Conservation (phyloP, 75 land plant species). For the Gnetum montanum region DNA sequence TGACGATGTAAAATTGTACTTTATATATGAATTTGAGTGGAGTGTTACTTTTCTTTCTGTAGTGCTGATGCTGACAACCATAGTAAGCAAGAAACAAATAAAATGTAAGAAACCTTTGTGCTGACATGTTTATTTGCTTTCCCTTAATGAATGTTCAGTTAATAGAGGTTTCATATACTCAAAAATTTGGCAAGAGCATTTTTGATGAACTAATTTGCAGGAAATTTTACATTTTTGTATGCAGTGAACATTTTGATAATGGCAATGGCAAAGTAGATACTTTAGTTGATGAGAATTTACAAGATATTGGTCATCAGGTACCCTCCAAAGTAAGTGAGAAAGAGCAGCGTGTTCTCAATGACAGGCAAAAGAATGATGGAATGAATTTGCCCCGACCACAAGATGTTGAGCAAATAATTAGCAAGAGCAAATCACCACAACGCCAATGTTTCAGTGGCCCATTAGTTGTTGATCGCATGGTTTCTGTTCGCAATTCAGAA, state of each 20-base stretch:
- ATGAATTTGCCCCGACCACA: background rate
- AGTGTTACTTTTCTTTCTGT: too few relatives aligned
- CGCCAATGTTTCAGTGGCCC: conserved; percentile 46
- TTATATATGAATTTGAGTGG: too few relatives aligned
- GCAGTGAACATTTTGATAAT: background rate
- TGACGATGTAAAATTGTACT: too few relatives aligned
- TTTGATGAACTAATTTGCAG: too few relatives aligned
- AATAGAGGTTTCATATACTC: too few relatives aligned
- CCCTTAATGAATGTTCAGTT: too few relatives aligned
- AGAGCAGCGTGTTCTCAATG: background rate
- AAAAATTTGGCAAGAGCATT: too few relatives aligned
- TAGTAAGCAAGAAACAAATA: conserved; percentile 2
- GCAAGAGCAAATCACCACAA: background rate
- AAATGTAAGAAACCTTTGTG: conserved; percentile 1
- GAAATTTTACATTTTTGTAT: too few relatives aligned
- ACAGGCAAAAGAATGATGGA: conserved; percentile 6
- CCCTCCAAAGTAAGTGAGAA: background rate
- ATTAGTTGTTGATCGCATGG: conserved; percentile 21
- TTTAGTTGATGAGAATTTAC: background rate
- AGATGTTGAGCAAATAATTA: background rate
- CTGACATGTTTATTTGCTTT: background rate
- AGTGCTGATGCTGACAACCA: conserved; percentile 1
- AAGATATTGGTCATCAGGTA: background rate
- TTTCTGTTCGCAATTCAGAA: conserved; percentile 19
- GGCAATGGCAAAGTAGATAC: conserved; percentile 1